Evolutionary conservation across 2,329 filamentous ascomycete genomes (phyloP).

Genomic region (Beauveria brongniartii): DNA sequence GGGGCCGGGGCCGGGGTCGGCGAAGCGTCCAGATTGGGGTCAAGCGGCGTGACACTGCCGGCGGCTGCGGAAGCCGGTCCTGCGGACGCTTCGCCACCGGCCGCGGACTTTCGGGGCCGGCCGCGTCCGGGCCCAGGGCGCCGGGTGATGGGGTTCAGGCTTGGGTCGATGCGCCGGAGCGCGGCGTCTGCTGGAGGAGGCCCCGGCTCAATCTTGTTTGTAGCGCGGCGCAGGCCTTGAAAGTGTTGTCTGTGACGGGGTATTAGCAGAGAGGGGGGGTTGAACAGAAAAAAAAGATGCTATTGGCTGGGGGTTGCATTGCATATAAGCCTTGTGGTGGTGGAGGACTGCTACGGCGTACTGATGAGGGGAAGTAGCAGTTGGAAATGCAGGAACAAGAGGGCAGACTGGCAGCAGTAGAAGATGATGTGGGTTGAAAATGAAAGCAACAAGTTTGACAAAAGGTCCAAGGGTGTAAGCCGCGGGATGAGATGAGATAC

Average conservation of each 20-base stretch:
- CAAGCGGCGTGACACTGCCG: not conserved
- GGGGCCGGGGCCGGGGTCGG: not conserved
- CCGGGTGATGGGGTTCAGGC: slow-evolving; percentile 50
- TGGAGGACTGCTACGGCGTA: not conserved
- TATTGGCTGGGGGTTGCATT: slow-evolving; percentile 1
- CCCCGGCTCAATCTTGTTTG: slow-evolving; percentile 42
- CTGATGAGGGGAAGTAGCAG: not conserved
- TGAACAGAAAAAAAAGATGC: not conserved
- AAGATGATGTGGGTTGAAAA: not conserved
- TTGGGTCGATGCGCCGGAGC: slow-evolving; percentile 39
- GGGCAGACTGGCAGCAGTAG: not conserved
- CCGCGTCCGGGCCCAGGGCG: slow-evolving; percentile 51
- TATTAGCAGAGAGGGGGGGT: not conserved
- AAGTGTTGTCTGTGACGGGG: slow-evolving; percentile 45
- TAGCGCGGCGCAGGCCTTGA: slow-evolving; percentile 47
- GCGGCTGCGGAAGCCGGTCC: not conserved
- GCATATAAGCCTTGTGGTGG: not conserved
- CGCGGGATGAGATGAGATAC: not conserved
- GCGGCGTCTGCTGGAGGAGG: slow-evolving; percentile 24
- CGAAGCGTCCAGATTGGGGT: not conserved
- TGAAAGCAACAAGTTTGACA: not conserved
- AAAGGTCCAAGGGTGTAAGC: not conserved
- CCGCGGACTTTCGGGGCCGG: slow-evolving; percentile 36
- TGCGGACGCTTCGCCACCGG: not conserved
- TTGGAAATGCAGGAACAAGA: not conserved